Evolutionary conservation across 768 basidiomycete species (phyloP), one percentile per base, ranked within the genome.

Genomic region (Collybia sp.): DNA sequence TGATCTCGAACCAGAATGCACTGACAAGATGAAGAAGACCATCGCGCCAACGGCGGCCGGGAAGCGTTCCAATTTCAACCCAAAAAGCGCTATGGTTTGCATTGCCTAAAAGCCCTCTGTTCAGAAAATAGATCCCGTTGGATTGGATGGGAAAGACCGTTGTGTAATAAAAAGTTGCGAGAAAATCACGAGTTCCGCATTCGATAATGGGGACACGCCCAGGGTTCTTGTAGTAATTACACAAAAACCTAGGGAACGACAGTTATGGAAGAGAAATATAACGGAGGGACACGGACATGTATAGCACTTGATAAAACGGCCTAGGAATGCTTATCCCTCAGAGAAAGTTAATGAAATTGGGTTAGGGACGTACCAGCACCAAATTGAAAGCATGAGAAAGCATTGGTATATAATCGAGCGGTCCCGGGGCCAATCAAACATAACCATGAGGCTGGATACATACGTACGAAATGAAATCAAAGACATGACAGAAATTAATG

Each of bases 341-440:
- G 30, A 36, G 40, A n/a, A 18, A 43, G 19, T 42, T 10, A n/a
- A 44, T 32, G 41, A 3, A 20, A 17, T 39, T 12, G 12, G 25
- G 34, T 10, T 39, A 38, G 11, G 50, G 16, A 58, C 71, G 48
- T 53, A 79, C 86, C 84, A 87, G 49, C 65, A 68, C 84, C 85
- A 88, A 13, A 79, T 73, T 2, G 83, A 75, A 40, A 74, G 59
- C 3, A 71, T 62, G 13, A 88, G 64, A 39, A 77, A 68, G n/a
- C 69, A 41, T 63, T 91, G 89, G 60, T 88, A 90, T 4, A 76
- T 60, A 20, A 67, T 61, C 12, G 69, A 68, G 15, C 76, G 71
- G 49, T 83, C 77, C 36, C 83, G 71, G 1, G 88, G 88, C 70
- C 79, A 82, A 67, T 92, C 83, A 56, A 77, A 83, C 45, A 83